Conservation (phyloP, 257 asterid species). For the Scutellaria minor region DNA sequence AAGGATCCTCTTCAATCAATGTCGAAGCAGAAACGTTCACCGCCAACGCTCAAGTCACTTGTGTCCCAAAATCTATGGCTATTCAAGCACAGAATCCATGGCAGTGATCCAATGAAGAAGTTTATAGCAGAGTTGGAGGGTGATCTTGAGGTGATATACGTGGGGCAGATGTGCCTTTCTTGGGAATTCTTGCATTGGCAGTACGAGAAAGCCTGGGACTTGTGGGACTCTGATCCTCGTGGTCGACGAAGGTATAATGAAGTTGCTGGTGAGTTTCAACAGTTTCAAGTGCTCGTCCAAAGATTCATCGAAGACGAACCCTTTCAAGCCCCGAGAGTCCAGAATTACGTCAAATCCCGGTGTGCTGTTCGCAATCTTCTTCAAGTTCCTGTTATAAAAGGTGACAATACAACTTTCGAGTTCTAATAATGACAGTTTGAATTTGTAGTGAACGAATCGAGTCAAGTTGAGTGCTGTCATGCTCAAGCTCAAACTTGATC, state of each 20-base stretch:
- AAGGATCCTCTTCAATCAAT: slow-evolving; percentile 79
- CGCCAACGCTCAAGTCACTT: slow-evolving; percentile 67
- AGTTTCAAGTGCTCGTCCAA: slow-evolving; percentile 86
- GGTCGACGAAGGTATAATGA: slow-evolving; percentile 67
- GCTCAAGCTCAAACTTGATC: no score
- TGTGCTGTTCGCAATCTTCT: slow-evolving; percentile 77
- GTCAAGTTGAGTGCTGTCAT: no score
- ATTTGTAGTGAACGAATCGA: no score
- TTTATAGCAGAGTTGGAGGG: slow-evolving; percentile 71
- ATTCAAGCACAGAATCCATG: slow-evolving; percentile 60
- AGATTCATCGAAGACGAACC: slow-evolving; percentile 85
- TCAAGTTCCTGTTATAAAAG: slow-evolving; percentile 86
- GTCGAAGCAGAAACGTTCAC: slow-evolving; percentile 54
- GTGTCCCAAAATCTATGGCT: slow-evolving; percentile 63
- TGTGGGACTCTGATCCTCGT: slow-evolving; percentile 76
- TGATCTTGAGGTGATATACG: slow-evolving; percentile 84
- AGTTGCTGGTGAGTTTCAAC: slow-evolving; percentile 91
- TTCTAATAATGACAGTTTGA: no score
- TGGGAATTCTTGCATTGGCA: slow-evolving; percentile 97
- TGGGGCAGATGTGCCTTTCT: slow-evolving; percentile 91
- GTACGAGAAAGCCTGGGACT: slow-evolving; percentile 68
- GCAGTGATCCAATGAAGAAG: slow-evolving; percentile 77
- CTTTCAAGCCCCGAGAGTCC: slow-evolving; percentile 80
- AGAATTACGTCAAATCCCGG: slow-evolving; percentile 63
- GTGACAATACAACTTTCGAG: slow-evolving; percentile 36